Evolutionary conservation across 2,329 filamentous ascomycete genomes (phyloP), one percentile per base, ranked within the genome.

Genomic region (Clonostachys rhizophaga): DNA sequence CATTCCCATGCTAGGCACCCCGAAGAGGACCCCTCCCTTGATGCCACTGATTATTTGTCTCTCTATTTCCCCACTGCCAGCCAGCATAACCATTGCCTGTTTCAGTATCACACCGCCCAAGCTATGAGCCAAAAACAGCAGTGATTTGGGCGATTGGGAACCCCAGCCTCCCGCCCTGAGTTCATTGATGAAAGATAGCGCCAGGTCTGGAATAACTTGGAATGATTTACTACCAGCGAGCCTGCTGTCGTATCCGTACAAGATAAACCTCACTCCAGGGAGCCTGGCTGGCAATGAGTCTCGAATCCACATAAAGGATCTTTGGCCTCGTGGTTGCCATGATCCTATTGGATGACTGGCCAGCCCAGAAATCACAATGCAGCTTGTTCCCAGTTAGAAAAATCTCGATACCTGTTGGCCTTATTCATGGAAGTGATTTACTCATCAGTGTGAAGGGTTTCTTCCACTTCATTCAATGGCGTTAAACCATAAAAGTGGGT

Each of bases 81-180:
- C 36, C 14, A 39, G 14, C 16, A 39, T 39, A 9, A 17, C 36
- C 14, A 39, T 14, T 17, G 37, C 36, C 37, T 41, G 35, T 20
- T 46, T 46, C n/a, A 41, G 17, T 18, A 46, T 33, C 5, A 46
- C 12, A 6, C 44, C 44, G 13, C 44, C 44, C 16, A 46, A 20
- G 16, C 44, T 46, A 18, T 46, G 44, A 13, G 30, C 34, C 17
- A 46, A 3, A 37, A 46, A 40, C 9, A 41, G n/a, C 6, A 46
- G 20, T 14, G 34, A 17, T 3, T 13, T 39, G 5, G 14, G 13
- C 9, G 36, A 14, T 17, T 14, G 16, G 6, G 16, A 9, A 9
- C 14, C 16, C 36, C 36, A 39, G 13, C 36, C 36, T 39, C 16
- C 14, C 6, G 13, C 14, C 13, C 36, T 39, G 5, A 39, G 36